Percentiles rank a stretch among this genome's conserved stretches.
phyloP scores from a whole-genome alignment of 164 flowering plant species.

The Dillenia turbinata region DNA sequence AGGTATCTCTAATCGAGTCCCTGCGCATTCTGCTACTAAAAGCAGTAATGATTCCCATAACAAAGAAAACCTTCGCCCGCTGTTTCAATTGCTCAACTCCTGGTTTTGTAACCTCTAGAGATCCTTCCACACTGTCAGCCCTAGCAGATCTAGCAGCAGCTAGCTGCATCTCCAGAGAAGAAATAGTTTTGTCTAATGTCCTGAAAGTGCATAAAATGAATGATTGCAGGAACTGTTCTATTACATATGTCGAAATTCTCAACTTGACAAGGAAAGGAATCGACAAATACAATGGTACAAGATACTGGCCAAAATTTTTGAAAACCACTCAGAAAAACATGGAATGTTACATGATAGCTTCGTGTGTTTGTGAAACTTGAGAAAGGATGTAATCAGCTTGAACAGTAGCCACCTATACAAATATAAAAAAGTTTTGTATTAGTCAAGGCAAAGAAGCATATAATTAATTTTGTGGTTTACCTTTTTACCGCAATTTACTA shows the following conservation, averaged over 20 bases:
- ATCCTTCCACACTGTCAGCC: conserved; percentile 35
- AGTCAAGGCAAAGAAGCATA: conserved; percentile 5
- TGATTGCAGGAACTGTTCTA: conserved; percentile 2
- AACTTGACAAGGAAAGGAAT: neutral
- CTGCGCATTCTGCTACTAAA: conserved; percentile 90
- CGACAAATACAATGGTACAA: neutral
- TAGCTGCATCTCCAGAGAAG: conserved; percentile 78
- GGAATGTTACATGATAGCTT: conserved; percentile 57
- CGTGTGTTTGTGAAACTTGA: conserved; percentile 72
- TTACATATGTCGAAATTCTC: neutral
- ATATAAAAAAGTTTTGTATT: conserved; percentile 3
- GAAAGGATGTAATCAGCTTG: conserved; percentile 49
- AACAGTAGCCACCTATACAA: conserved; percentile 44
- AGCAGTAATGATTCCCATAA: conserved; percentile 95
- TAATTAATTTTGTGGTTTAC: conserved; percentile 28
- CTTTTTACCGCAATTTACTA: conserved; percentile 57
- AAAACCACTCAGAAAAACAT: conserved; percentile 5
- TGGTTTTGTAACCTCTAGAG: conserved; percentile 30
- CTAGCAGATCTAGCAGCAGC: conserved; percentile 75
- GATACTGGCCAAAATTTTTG: neutral
- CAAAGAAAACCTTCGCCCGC: conserved; percentile 67
- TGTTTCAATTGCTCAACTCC: conserved; percentile 31
- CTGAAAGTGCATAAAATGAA: conserved; percentile 36
- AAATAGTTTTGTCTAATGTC: conserved; percentile 80
- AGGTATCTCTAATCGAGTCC: conserved; percentile 83